Evolutionary conservation across 192 early-diverging fungal species (phyloP), one percentile per base, ranked within the genome.

Genomic region (Coemansia aciculifera): DNA sequence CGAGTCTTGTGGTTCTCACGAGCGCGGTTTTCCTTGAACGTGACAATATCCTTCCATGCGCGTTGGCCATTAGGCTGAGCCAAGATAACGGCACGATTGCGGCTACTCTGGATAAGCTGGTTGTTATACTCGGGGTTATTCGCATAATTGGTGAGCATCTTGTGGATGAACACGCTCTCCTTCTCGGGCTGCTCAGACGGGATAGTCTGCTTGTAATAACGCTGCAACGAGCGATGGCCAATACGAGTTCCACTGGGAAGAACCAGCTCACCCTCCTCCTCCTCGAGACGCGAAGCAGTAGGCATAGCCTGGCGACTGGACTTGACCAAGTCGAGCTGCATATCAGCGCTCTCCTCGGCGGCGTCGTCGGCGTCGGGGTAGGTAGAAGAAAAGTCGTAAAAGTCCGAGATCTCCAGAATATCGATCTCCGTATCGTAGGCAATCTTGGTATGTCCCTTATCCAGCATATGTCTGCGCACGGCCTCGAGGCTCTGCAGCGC

Each of bases 361-460:
- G 43, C 43, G 17, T 81, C 72, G 13, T 77, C 69, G 19, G 79
- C 80, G 60, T 90, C 90, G 12, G 92, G 90, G 71, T 94, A 96
- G 5, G 90, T 92, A 2, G 93, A 89, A 59, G 88, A 88, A 81
- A 96, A 99, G 81, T 97, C 95, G 81, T 99, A 99, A 83, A 91
- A 99, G 68, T 98, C 96, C 3, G 88, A 89, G 59, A 99, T 79
- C 75, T 98, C 97, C 67, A 92, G 84, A 62, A 90, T 87, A 68
- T 99, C 96, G 4, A 90, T 89, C 29, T 94, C 97, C 57, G 90
- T 89, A 61, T 97, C 95, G 73, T 98, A 97, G n/a, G 90, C 89
- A 71, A 99, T 93, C 85, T 93, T 97, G 74, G 92, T 93, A 78
- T 98, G 98, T 23, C 94, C 94, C 85, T 97, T 98, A 78, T 93